Percentiles rank a stretch among this genome's conserved stretches.
Evolutionary conservation across 139 green algal genomes (phyloP).

Genomic region (Pleodorina starrii): DNA sequence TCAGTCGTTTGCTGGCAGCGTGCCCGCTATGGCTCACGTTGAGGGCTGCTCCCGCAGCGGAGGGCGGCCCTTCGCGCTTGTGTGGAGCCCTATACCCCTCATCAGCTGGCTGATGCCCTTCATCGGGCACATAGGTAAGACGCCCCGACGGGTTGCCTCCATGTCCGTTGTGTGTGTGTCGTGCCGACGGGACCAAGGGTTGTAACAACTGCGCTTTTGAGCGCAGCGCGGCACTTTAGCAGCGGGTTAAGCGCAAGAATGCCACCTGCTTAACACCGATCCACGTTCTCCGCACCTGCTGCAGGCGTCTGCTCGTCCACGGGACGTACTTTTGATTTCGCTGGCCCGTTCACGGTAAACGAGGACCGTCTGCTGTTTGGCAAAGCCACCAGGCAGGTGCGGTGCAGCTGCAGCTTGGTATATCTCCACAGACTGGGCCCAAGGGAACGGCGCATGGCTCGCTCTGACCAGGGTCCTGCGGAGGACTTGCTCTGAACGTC

Average conservation of each 20-base stretch:
- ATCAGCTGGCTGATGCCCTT: constrained; percentile 69
- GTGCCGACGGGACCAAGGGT: too few species aligned
- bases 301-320: constrained; percentile 40
- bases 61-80: constrained; percentile 49
- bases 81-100: constrained; percentile 72
- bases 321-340: constrained; percentile 66
- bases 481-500: too few species aligned
- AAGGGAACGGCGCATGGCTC: too few species aligned
- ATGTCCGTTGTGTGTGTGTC: too few species aligned
- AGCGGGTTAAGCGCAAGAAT: too few species aligned
- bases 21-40: neutral
- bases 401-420: neutral
- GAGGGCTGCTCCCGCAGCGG: constrained; percentile 12
- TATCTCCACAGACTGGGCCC: too few species aligned
- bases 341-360: constrained; percentile 54
- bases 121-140: constrained; percentile 64
- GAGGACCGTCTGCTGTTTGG: constrained; percentile 61
- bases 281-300: neutral
- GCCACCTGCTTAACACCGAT: too few species aligned
- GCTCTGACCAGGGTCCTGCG: too few species aligned
- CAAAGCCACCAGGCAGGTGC: constrained; percentile 37
- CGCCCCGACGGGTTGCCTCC: too few species aligned
- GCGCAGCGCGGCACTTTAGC: neutral
- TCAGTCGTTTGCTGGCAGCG: too few species aligned
- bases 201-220: too few species aligned